Evolutionary conservation across 2,329 filamentous ascomycete genomes (phyloP), one percentile per base, ranked within the genome.

Genomic region (Hortaea werneckii): DNA sequence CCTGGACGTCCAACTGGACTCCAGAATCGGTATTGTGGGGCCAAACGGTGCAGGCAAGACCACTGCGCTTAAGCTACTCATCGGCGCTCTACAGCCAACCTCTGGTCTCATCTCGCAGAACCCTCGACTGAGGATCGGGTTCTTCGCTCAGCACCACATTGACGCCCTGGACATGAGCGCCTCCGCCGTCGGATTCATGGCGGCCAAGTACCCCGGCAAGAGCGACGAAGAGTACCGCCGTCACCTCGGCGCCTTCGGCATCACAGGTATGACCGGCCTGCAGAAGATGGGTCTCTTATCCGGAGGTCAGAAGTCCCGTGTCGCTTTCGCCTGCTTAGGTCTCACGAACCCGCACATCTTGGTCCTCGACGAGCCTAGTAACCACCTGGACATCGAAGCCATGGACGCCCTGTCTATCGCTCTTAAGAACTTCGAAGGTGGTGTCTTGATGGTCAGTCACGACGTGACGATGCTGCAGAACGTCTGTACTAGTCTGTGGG

Each of bases 11-110:
- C 92, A 98, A 67, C 82, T 98, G 37, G 92, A 98, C 69, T 96
- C 90, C 6, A 85, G 92, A 53, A 98, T 98, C 58, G 92, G 92
- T 62, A 98, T 98, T 62, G 90, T 98, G n/a, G 92, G 92, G 11
- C 92, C 92, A 61, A 98, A 98, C 75, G 92, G 92, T 68, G 92
- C 92, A 39, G 92, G 92, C 76, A 98, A 98, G 70, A 98, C 92
- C 2, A 98, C 92, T 0, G 85, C 95, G n/a, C 74, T 98, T 56
- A 96, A 95, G 69, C 79, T 98, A n/a, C 82, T 98, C 49, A 95
- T 92, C 53, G 87, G 87, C 52, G 86, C 87, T 58, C 77, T 98
- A 26, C 68, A 79, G 47, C 80, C 92, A 3, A 80, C 82, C 0
- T 75, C 79, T 44, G 92, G 92, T 55, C 62, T 94, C 47, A 94